Percentiles rank a stretch among this genome's conserved stretches.
Conservation (phyloP, 495 filamentous ascomycete genomes). For the Podospora anserina region DNA sequence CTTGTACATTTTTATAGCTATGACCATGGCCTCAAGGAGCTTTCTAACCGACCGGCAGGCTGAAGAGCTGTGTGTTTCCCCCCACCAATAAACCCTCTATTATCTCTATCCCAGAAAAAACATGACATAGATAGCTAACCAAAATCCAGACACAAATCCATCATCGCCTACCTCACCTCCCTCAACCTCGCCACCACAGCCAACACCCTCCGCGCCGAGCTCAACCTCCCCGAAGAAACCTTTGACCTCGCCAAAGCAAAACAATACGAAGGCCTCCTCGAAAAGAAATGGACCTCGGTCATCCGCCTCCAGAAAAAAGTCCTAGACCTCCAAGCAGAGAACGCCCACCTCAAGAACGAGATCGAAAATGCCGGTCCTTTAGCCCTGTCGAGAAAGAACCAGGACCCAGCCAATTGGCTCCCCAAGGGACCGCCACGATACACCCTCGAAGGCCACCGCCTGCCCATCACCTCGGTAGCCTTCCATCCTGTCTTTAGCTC, state of each 20-base stretch:
- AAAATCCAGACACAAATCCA: slow-evolving; percentile 69
- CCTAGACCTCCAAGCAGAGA: slow-evolving; percentile 79
- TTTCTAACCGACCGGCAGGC: slow-evolving; percentile 56
- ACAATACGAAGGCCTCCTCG: slow-evolving; percentile 80
- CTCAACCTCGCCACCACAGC: slow-evolving; percentile 61
- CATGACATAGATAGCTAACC: slow-evolving; percentile 11
- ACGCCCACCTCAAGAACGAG: slow-evolving; percentile 68
- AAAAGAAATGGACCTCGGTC: slow-evolving; percentile 91
- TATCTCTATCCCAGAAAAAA: not conserved
- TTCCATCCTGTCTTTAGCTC: slow-evolving; percentile 91
- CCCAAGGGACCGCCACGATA: slow-evolving; percentile 72
- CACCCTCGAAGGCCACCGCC: slow-evolving; percentile 74
- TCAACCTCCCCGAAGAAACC: slow-evolving; percentile 55
- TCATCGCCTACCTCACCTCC: slow-evolving; percentile 76
- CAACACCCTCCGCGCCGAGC: slow-evolving; percentile 59
- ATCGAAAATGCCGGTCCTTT: slow-evolving; percentile 76
- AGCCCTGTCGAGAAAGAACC: slow-evolving; percentile 51
- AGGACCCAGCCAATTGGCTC: slow-evolving; percentile 81
- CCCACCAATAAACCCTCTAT: not conserved
- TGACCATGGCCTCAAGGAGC: not conserved
- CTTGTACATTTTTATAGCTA: not conserved
- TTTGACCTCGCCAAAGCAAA: slow-evolving; percentile 72
- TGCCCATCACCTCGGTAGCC: slow-evolving; percentile 75
- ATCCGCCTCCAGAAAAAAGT: slow-evolving; percentile 90
- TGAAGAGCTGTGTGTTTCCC: slow-evolving; percentile 68